Base-by-base conservation (phyloP, 805 yeast genomes). In the Starmera amethionina region DNA sequence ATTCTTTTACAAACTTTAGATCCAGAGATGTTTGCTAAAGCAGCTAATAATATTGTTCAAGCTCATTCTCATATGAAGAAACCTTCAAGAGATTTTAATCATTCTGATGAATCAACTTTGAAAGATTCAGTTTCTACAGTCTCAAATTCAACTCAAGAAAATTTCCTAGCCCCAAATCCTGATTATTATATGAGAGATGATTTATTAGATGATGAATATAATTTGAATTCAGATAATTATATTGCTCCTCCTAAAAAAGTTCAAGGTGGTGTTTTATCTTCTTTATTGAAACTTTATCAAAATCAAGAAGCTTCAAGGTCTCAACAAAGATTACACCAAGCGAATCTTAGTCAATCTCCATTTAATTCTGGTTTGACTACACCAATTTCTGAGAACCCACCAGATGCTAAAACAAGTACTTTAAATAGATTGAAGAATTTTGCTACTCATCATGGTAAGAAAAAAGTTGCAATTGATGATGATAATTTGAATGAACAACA, bases 261-360 rank as follows among this genome's bases (percentile, higher is more conserved):
- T 11, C 82, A 82, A 49, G 88, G 88, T 22, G 96, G 97, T 59
- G 90, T 88, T 14, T 68, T 88, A 27, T 84, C 95, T 0, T 77
- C 90, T 2, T 67, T 88, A 46, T 66, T 88, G 46, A 72, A 78
- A 44, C 65, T 88, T 37, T 87, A 88, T 54, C 81, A 77, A 46
- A 65, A 69, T 51, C 70, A 31, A 4, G 56, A 50, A 22, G 49
- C 48, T 2, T 46, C 56, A 5, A 50, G 51, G 30, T 54, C 59
- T 8, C 46, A 46, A 34, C 30, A 46, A 32, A 40, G 46, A 10
- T 34, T 55, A 10, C 39, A 36, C 7, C 14, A 44, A 40, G 5
- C 19, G 22, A 19, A 34, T 8, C 14, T 13, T 4, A 13, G 8
- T 14, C 15, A n/a, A 30, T 44, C 54, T 1, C 54, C 53, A 8